A percentile compares a stretch with the other conserved stretches of the same genome.
Conservation (phyloP, 2,329 filamentous ascomycete genomes). For the Botrytis squamosa region DNA sequence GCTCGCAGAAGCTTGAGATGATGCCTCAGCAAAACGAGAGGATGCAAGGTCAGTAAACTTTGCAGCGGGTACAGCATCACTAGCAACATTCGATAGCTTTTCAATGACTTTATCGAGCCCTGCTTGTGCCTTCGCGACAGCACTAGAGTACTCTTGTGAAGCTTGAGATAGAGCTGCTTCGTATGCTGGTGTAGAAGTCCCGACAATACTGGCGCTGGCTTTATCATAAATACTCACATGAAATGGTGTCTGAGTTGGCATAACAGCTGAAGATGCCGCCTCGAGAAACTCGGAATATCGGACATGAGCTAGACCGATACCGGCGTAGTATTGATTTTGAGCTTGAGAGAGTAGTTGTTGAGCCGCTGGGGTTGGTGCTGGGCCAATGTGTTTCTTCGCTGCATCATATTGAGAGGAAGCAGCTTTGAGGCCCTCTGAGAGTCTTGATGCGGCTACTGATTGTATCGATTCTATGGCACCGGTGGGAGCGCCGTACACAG, state of each 20-base stretch:
- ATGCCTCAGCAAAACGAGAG: constrained; percentile 45
- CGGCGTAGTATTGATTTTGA: constrained; percentile 70
- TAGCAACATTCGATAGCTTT: constrained; percentile 39
- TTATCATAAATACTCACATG: constrained; percentile 39
- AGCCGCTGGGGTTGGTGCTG: constrained; percentile 50
- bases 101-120: constrained; percentile 34
- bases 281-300: constrained; percentile 74
- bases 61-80: constrained; percentile 41
- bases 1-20: constrained; percentile 46
- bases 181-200: constrained; percentile 30
- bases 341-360: constrained; percentile 61
- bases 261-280: constrained; percentile 68
- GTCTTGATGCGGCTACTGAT: constrained; percentile 66
- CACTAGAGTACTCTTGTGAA: constrained; percentile 32
- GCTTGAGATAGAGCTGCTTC: constrained; percentile 32
- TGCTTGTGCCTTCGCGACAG: constrained; percentile 11
- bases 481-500: constrained; percentile 52
- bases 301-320: constrained; percentile 73
- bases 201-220: constrained; percentile 31
- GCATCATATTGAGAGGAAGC: constrained; percentile 70
- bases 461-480: constrained; percentile 56
- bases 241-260: constrained; percentile 56
- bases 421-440: constrained; percentile 67
- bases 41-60: constrained; percentile 45
- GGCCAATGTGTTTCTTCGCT: constrained; percentile 64